Evolutionary conservation across 2,329 filamentous ascomycete genomes (phyloP), one percentile per base, ranked within the genome.

Genomic region (Colletotrichum neosansevieriae): DNA sequence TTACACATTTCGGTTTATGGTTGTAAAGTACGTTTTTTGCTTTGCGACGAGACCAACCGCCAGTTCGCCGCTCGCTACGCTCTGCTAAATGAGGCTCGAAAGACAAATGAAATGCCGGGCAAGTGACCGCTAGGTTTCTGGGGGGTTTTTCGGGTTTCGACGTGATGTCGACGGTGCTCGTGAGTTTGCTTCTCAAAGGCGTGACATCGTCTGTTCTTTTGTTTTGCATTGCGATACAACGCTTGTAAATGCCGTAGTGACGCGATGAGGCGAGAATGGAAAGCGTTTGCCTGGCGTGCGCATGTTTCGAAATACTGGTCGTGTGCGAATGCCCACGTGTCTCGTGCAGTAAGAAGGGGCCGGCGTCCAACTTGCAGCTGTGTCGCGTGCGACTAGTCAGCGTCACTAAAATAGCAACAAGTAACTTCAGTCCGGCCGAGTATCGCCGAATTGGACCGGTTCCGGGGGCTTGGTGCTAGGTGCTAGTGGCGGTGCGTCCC

Each of bases 1-100:
- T 78, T 78, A 78, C 73, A 78, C 76, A 78, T 78, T 77, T 78
- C 72, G 70, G 71, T 76, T 76, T 75, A 75, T 61, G 61, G 73
- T 58, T 70, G 72, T 71, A 72, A 63, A 63, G 63, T 68, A 61
- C 70, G 62, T 65, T 69, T 59, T 61, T 54, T 53, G 65, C 32
- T 42, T 50, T 17, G 50, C 53, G 67, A 44, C 67, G 67, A 49
- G 45, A 58, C n/a, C 67, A 21, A 38, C 51, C 38, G 32, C 40
- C 50, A 49, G 24, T 62, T 69, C 57, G 63, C 57, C 67, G 51
- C 67, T 53, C 19, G 51, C 63, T 63, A 44, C 63, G 57, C 67
- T 67, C 64, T 47, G 56, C 56, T 2, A 65, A 62, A 67, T 36
- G 62, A 53, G 59, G 66, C 64, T 63, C 40, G 42, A 63, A 54